These are phyloP conservation scores for Serendipita vermifera DNA, from an alignment of 768 basidiomycete species.

Conservation along the genomic window DNA sequence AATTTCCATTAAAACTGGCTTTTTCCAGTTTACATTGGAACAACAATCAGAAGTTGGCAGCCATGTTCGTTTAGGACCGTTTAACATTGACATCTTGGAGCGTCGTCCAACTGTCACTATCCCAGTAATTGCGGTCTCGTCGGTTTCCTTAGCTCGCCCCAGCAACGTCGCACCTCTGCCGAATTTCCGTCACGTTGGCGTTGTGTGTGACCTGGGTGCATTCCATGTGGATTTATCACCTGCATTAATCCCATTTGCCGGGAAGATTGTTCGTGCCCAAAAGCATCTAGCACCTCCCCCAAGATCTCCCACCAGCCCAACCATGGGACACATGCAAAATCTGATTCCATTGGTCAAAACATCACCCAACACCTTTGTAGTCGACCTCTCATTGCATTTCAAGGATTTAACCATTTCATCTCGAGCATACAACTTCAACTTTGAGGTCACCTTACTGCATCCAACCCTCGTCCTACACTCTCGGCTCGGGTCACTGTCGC, in stretches of 20 bases:
- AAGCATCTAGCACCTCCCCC: not conserved
- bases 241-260: constrained; percentile 4
- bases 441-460: not conserved
- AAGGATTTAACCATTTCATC: not conserved
- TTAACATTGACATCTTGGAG: not conserved
- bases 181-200: constrained; percentile 5
- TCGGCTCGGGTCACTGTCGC: not conserved
- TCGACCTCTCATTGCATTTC: constrained; percentile 3
- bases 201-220: constrained; percentile 1
- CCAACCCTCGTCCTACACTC: constrained; percentile 5
- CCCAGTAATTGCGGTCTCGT: not conserved
- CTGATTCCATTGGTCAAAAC: not conserved
- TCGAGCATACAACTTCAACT: constrained; percentile 4
- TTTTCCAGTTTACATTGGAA: not conserved
- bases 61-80: not conserved
- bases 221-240: constrained; percentile 4
- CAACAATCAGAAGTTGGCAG: not conserved
- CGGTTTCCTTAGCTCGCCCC: not conserved
- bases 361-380: not conserved
- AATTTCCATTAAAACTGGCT: not conserved
- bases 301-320: constrained; percentile 7
- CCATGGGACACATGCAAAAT: not conserved
- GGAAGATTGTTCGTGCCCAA: not conserved
- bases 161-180: not conserved
- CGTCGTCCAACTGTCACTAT: not conserved